These are phyloP conservation scores for Lodderomyces margitis DNA, from an alignment of 1,139 yeast species.

Conservation along the genomic window DNA sequence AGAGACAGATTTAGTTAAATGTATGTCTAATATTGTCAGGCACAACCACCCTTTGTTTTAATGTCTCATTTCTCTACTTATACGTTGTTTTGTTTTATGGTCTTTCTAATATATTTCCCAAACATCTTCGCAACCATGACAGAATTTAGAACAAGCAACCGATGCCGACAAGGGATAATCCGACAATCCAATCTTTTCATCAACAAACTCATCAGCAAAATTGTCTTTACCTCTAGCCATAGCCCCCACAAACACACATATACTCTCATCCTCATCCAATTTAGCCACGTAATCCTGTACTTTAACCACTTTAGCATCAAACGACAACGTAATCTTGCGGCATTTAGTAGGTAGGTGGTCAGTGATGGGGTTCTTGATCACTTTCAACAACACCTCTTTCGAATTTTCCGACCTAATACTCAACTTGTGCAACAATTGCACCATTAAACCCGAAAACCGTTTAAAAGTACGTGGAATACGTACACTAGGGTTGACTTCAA, in stretches of 20 bases:
- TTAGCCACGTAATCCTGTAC: slow-evolving; percentile 86
- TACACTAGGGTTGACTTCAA: slow-evolving; percentile 94
- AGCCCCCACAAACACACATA: slow-evolving; percentile 98
- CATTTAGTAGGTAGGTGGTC: slow-evolving; percentile 97
- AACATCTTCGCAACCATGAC: slow-evolving; percentile 98
- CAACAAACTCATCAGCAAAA: slow-evolving; percentile 95
- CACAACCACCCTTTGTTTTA: background rate
- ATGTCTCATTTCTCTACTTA: background rate
- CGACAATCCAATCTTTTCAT: slow-evolving; percentile 93
- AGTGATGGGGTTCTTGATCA: slow-evolving; percentile 93
- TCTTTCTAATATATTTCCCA: slow-evolving; percentile 66
- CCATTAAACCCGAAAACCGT: slow-evolving; percentile 97
- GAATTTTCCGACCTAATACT: slow-evolving; percentile 93
- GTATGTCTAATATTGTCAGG: no score
- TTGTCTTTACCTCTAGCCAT: slow-evolving; percentile 98
- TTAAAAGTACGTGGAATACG: slow-evolving; percentile 98
- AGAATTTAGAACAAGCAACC: slow-evolving; percentile 96
- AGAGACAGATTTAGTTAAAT: no score
- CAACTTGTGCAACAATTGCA: slow-evolving; percentile 86
- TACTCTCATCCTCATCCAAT: slow-evolving; percentile 84
- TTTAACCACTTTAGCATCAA: slow-evolving; percentile 83
- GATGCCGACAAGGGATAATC: slow-evolving; percentile 96
- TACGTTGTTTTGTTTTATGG: background rate
- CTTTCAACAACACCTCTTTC: slow-evolving; percentile 89
- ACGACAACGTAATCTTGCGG: slow-evolving; percentile 88